Evolutionary conservation across 2,329 filamentous ascomycete genomes (phyloP), one percentile per base, ranked within the genome.

Genomic region (Colletotrichum theobromicola): DNA sequence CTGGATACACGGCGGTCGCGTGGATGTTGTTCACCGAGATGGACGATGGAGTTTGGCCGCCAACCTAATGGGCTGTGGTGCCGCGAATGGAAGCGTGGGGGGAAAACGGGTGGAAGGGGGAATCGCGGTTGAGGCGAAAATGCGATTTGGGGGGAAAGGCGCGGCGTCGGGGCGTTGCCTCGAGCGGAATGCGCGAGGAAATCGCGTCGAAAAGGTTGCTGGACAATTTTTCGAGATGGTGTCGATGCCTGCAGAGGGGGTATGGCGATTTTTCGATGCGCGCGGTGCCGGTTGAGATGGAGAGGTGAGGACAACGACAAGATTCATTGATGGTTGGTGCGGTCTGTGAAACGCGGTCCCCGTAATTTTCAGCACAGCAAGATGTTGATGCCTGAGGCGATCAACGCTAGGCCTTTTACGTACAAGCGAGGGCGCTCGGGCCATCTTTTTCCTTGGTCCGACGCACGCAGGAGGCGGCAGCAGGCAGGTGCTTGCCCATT

Each of bases 191-290:
- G 85, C 83, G 87, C 84, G 84, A 86, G 82, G 83, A 87, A 88
- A 86, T 86, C 86, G 89, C 88, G 88, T 89, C 86, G 85, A 85
- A 87, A 86, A 85, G 84, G 84, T 85, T 85, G 85, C 85, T 86
- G 84, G 86, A 85, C 85, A 85, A 83, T 21, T 83, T 87, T 85
- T 87, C 83, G 83, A 84, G 88, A 90, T 90, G 88, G 83, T 85
- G 84, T 88, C 84, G 89, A 91, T 91, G 88, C 84, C 87, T 88
- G 87, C 87, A 86, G 86, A 87, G 86, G 87, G 84, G 88, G 87
- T 88, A 86, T 87, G 88, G 88, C 86, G 89, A 90, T 89, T 88
- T 89, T 89, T 81, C 79, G 88, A 90, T 91, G 89, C 89, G 89
- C 88, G 89, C 87, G 83, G 85, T 88, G 84, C 85, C 85, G 80